A percentile compares a stretch with the other conserved stretches of the same genome.
Conservation (phyloP, 1,139 yeast genomes). For the Pichia sp. region DNA sequence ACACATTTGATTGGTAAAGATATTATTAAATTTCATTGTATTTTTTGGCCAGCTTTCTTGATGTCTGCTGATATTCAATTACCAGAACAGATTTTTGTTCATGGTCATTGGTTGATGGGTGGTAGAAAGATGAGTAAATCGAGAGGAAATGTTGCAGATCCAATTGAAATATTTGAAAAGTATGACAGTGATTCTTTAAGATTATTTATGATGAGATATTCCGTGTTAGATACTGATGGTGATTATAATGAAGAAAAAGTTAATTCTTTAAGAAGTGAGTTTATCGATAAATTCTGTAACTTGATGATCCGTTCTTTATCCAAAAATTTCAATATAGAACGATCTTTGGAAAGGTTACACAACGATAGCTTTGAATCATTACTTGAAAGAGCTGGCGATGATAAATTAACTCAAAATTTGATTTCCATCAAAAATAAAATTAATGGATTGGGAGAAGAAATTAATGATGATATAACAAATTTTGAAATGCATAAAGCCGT, state of each 20-base stretch:
- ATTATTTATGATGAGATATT: conserved; percentile 69
- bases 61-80: conserved; percentile 70
- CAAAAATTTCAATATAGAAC: conserved; percentile 52
- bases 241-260: conserved; percentile 65
- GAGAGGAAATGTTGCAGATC: conserved; percentile 93
- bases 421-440: conserved; percentile 25
- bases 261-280: conserved; percentile 46
- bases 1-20: conserved; percentile 90
- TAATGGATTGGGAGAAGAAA: conserved; percentile 29
- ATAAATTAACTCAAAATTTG: conserved; percentile 13
- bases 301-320: conserved; percentile 70
- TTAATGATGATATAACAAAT: conserved; percentile 36
- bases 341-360: conserved; percentile 32
- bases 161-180: conserved; percentile 49
- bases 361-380: conserved; percentile 8
- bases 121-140: conserved; percentile 94
- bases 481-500: conserved; percentile 59
- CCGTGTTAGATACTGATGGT: conserved; percentile 69
- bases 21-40: conserved; percentile 77
- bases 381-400: conserved; percentile 14
- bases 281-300: conserved; percentile 82
- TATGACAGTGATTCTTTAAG: conserved; percentile 73
- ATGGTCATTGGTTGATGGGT: conserved; percentile 88
- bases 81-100: conserved; percentile 76
- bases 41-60: conserved; percentile 91